Evolutionary conservation across 441 rosid genomes (phyloP), one percentile per base, ranked within the genome.

Genomic region (Gossypium schwendimanii): DNA sequence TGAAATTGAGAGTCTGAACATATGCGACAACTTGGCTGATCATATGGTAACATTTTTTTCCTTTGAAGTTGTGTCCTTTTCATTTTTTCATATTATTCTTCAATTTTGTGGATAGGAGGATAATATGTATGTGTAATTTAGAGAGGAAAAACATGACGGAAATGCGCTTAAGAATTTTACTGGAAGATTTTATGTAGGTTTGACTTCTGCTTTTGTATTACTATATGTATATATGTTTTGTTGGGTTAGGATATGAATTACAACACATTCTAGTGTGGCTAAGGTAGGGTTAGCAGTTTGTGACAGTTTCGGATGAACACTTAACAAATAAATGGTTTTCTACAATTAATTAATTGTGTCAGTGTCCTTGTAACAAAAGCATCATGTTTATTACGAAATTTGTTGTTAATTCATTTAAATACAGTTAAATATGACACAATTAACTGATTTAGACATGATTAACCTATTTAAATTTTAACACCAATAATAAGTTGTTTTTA

Each of bases 91-190:
- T 20, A 20, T 1, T 11, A 21, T 12, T 6, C 31, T 63, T 63
- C 53, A 44, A 50, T 63, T 63, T 41, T 12, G 1, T 41, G 31
- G n/a, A 63, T 52, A 63, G 69, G 53, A 39, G 15, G 90, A 88
- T 54, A 83, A 84, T 74, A 87, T 83, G 14, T 84, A 86, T 71
- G 88, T 80, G 55, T 87, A 86, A 76, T 86, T 80, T 68, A 75
- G 83, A 60, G 88, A 76, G 77, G 87, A 84, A 73, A 85, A 86
- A 63, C 83, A 86, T 33, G 88, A 85, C 1, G 84, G 78, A 20
- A 81, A 75, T 11, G 83, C 90, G 5, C 73, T 84, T 41, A 69
- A 12, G 55, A 76, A 67, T 62, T 75, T 82, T 14, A 75, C 26
- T 1, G 84, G 88, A 24, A 77, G 88, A 72, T 82, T 75, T 67